Percentiles rank a stretch among this genome's conserved stretches.
Conservation (phyloP, 768 basidiomycete species). For the Tremella mesenterica region DNA sequence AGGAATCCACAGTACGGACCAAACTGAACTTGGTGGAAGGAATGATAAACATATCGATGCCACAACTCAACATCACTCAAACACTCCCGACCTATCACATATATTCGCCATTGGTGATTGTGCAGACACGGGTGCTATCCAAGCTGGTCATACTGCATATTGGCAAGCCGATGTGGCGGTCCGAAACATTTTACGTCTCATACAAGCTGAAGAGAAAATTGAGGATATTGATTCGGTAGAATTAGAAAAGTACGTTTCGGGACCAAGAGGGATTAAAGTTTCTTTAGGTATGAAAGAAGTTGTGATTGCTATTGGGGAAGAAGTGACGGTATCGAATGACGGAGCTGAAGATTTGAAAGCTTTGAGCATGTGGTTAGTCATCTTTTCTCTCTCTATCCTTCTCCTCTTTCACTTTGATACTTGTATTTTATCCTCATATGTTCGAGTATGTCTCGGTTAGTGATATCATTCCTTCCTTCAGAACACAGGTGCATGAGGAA, state of each 20-base stretch:
- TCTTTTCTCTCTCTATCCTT: too few relatives aligned
- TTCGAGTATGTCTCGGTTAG: too few relatives aligned
- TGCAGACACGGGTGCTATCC: conserved; percentile 21
- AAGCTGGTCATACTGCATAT: conserved; percentile 30
- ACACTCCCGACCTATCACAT: conserved; percentile 9
- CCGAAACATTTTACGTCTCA: conserved; percentile 25
- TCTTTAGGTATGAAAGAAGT: conserved; percentile 25
- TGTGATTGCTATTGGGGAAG: conserved; percentile 24
- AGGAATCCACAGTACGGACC: not conserved
- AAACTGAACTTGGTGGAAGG: too few relatives aligned
- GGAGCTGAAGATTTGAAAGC: conserved; percentile 25
- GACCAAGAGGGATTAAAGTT: conserved; percentile 38
- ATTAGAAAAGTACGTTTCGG: conserved; percentile 34
- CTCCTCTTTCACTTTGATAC: too few relatives aligned
- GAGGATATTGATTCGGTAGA: conserved; percentile 12
- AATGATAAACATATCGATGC: too few relatives aligned
- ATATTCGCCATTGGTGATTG: conserved; percentile 33
- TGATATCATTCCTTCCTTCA: too few relatives aligned
- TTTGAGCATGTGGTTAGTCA: conserved; percentile 1
- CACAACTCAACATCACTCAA: not conserved
- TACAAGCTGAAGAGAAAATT: conserved; percentile 5
- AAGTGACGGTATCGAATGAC: conserved; percentile 18
- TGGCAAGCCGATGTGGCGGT: conserved; percentile 27
- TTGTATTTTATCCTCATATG: too few relatives aligned
- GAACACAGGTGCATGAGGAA: too few relatives aligned